Evolutionary conservation across 1,139 yeast genomes (phyloP), one percentile per base, ranked within the genome.

Genomic region (Blastobotrys illinoisensis): DNA sequence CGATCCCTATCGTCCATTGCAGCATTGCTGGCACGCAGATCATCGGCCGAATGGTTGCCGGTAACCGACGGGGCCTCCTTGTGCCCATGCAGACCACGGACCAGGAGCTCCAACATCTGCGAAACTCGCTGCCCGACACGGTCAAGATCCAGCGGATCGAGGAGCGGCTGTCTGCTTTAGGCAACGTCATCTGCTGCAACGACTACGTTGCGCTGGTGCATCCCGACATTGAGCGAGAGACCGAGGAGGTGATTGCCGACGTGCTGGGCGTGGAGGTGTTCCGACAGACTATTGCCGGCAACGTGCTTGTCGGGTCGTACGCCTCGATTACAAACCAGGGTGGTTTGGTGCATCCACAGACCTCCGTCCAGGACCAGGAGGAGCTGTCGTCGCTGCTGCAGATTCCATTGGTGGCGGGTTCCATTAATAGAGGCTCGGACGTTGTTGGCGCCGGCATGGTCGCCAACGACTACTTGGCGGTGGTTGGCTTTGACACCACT

Each of bases 71-170:
- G 71, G 99, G 99, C 46, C 78, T 95, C 62, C 80, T 95, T 56
- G 99, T 95, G 16, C 99, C 99, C 58, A 88, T 96, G 26, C 97
- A 91, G 73, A 95, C 99, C 52, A 89, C 98, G n/a, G 99, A 95
- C 72, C 99, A 93, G 75, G 99, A 95, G 74, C 83, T 95, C 65
- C 95, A 90, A 85, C 99, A 95, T 74, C 77, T 95, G 69, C 83
- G 99, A 81, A 95, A 95, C 77, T 86, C 96, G 59, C 80, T 95
- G 65, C 99, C 99, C n/a, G 99, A 95, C 67, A 74, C 85, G 51
- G 97, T 95, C 62, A 90, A 88, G 74, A 89, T 95, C 66, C 99
- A 95, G 77, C 83, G 99, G 73, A 97, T 95, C 48, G 99, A 95
- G 75, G 99, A 95, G 76, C 83, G 99, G 69, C 79, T 95, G 62